Percentiles rank a stretch among this genome's conserved stretches.
Evolutionary conservation across 78 protist genomes (phyloP).

Genomic region (Dictyostelium firmibasis): DNA sequence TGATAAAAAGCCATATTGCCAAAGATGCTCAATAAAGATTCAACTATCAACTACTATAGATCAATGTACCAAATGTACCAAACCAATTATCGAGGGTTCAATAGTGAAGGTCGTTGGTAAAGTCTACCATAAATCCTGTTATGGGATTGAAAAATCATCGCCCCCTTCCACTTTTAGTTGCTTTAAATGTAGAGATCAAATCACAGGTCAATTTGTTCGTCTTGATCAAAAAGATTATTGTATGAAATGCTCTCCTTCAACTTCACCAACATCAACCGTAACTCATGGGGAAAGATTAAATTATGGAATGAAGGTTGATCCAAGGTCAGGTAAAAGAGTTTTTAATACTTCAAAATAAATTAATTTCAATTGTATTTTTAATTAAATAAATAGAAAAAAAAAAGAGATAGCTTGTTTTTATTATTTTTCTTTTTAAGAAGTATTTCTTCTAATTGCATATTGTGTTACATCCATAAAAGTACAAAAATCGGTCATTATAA

Average conservation of each 20-base stretch:
- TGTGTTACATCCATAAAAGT: background rate
- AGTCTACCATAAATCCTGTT: constrained; percentile 32
- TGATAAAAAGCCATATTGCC: constrained; percentile 41
- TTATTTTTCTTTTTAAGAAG: background rate
- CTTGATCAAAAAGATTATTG: constrained; percentile 13
- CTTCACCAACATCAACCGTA: background rate
- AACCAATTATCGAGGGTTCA: constrained; percentile 18
- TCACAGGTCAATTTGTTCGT: background rate
- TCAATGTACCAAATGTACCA: constrained; percentile 25
- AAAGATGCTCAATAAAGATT: background rate
- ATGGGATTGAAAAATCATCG: background rate
- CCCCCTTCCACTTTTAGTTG: background rate
- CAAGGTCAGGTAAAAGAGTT: constrained; percentile 26
- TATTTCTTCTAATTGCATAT: background rate
- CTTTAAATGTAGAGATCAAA: constrained; percentile 31
- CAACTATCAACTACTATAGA: background rate
- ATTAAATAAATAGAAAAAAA: background rate
- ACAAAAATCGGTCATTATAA: constrained; percentile 17
- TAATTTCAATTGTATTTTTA: background rate
- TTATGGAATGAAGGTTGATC: constrained; percentile 12
- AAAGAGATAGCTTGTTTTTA: too few species aligned
- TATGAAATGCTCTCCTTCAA: constrained; percentile 24
- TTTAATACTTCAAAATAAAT: background rate
- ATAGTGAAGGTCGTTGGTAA: constrained; percentile 8
- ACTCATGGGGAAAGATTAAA: constrained; percentile 8